Evolutionary conservation across 768 basidiomycete genomes (phyloP).

Genomic region (Suillus placidus): DNA sequence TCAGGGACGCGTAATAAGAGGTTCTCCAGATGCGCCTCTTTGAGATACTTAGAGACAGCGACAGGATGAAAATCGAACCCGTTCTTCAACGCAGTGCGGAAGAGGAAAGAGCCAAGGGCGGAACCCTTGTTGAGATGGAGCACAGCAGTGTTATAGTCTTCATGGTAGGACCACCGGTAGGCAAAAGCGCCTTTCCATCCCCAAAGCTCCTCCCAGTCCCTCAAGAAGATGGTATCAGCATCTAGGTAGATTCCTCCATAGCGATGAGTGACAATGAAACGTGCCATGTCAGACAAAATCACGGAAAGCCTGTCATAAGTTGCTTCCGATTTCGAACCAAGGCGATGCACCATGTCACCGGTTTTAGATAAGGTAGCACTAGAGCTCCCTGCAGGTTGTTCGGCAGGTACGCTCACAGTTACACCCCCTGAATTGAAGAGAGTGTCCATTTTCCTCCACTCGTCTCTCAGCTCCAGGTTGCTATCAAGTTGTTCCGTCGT

Average conservation of each 20-base stretch:
- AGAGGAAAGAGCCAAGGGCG: constrained; percentile 86
- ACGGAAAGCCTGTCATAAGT: constrained; percentile 83
- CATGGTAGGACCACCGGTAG: constrained; percentile 90
- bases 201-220: constrained; percentile 98
- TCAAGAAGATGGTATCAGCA: constrained; percentile 88
- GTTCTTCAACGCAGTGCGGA: constrained; percentile 90
- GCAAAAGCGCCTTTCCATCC: constrained; percentile 94
- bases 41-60: constrained; percentile 84
- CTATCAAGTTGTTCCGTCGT: constrained; percentile 94
- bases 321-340: constrained; percentile 58
- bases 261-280: constrained; percentile 92
- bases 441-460: constrained; percentile 77
- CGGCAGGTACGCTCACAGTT: constrained; percentile 58
- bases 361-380: constrained; percentile 13
- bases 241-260: constrained; percentile 96
- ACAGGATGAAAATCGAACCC: constrained; percentile 94
- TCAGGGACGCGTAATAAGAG: constrained; percentile 83
- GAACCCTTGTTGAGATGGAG: constrained; percentile 87
- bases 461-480: constrained; percentile 81
- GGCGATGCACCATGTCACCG: constrained; percentile 40
- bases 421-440: constrained; percentile 89
- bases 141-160: constrained; percentile 94
- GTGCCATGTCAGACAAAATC: constrained; percentile 93
- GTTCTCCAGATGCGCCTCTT: constrained; percentile 78
- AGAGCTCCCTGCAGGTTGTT: constrained; percentile 29